phyloP scores from a whole-genome alignment of 1,139 yeast species.

The Diutina scorzettiae region DNA sequence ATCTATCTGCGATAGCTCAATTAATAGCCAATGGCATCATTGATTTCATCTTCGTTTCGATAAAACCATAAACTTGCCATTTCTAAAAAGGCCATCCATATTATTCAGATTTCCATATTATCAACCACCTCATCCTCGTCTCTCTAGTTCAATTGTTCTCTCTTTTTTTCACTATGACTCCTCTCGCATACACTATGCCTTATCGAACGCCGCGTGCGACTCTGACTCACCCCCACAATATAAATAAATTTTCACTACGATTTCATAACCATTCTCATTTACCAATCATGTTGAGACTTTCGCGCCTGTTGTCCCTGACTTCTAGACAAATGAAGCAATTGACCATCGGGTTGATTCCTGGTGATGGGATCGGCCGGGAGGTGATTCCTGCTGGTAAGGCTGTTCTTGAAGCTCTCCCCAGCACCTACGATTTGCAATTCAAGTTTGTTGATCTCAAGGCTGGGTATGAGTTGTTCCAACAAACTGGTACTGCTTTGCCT shows the following conservation, averaged over 20 bases:
- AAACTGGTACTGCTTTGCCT: slow-evolving; percentile 91
- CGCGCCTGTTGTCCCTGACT: slow-evolving; percentile 10
- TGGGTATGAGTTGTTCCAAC: slow-evolving; percentile 85
- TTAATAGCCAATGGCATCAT: too few relatives aligned
- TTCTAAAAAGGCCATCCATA: too few relatives aligned
- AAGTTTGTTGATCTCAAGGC: slow-evolving; percentile 84
- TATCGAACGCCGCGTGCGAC: too few relatives aligned
- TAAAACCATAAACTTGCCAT: too few relatives aligned
- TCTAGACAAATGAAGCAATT: slow-evolving; percentile 19
- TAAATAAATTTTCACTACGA: background rate
- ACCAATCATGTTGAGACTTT: slow-evolving; percentile 1
- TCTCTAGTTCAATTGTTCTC: too few relatives aligned
- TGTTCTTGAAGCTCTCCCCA: slow-evolving; percentile 70
- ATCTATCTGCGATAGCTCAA: too few relatives aligned
- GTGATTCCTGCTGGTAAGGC: slow-evolving; percentile 93
- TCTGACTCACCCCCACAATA: too few relatives aligned
- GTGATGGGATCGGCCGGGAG: slow-evolving; percentile 97
- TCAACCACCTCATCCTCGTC: too few relatives aligned
- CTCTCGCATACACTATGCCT: too few relatives aligned
- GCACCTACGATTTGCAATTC: slow-evolving; percentile 63
- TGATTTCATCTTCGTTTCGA: too few relatives aligned
- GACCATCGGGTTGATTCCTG: slow-evolving; percentile 68
- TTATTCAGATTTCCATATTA: too few relatives aligned
- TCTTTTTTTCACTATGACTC: too few relatives aligned
- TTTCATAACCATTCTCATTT: background rate